Evolutionary conservation across 2,329 filamentous ascomycete species (phyloP).

Genomic region (Verticillium dahliae): DNA sequence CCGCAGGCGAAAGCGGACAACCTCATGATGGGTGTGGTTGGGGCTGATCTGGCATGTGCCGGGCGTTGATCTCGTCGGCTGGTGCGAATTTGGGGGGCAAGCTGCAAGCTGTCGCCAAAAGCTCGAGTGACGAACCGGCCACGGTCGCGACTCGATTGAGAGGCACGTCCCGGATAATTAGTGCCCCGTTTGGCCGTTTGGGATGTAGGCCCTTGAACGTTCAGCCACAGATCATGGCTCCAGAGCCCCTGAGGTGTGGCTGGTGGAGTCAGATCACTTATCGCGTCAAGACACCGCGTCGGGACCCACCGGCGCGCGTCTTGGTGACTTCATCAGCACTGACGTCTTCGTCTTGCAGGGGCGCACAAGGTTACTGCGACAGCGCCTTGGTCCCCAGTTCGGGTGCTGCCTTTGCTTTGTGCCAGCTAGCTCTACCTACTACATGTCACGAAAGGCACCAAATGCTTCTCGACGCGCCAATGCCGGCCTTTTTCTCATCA

Average conservation of each 20-base stretch:
- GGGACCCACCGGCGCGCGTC: not conserved
- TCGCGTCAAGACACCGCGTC: not conserved
- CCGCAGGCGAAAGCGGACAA: constrained; percentile 54
- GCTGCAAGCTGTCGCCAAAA: constrained; percentile 4
- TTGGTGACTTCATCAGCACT: not conserved
- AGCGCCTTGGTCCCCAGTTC: not conserved
- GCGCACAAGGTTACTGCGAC: not conserved
- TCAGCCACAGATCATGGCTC: not conserved
- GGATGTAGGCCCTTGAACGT: not conserved
- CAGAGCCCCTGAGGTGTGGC: not conserved
- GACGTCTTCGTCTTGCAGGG: not conserved
- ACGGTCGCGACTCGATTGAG: constrained; percentile 3
- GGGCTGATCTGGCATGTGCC: not conserved
- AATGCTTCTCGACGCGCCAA: not conserved
- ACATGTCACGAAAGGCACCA: not conserved
- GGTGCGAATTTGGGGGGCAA: not conserved
- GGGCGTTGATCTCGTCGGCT: not conserved
- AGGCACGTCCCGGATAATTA: not conserved
- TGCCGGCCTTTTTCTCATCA: not conserved
- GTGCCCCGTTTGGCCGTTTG: not conserved
- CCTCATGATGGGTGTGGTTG: constrained; percentile 50
- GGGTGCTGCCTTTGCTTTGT: not conserved
- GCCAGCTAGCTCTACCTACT: not conserved
- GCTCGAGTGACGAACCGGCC: constrained; percentile 1
- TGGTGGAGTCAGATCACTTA: not conserved